phyloP scores from a whole-genome alignment of 352 stramenopile species.

The Phytophthora parvispora region DNA sequence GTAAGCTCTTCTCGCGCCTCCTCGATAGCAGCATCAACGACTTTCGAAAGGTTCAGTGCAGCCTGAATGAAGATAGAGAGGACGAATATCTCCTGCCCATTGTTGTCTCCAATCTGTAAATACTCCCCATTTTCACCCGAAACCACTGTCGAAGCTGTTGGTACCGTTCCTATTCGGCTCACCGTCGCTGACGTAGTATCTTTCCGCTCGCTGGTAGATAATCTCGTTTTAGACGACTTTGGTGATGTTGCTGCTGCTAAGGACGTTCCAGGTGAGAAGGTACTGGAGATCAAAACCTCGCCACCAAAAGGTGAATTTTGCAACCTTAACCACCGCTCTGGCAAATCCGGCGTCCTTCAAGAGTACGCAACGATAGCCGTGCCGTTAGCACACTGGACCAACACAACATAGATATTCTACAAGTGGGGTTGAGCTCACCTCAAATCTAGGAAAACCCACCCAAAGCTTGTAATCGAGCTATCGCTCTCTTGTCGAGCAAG shows the following conservation, averaged over 20 bases:
- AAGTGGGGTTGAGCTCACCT: constrained; percentile 39
- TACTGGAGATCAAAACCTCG: constrained; percentile 71
- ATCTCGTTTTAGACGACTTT: neutral
- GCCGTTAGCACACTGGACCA: constrained; percentile 2
- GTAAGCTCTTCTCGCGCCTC: constrained; percentile 3
- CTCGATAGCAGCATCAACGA: constrained; percentile 36
- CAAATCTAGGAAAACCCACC: constrained; percentile 88
- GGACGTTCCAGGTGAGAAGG: constrained; percentile 32
- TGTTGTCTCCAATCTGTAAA: constrained; percentile 54
- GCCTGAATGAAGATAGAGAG: constrained; percentile 66
- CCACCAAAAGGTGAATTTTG: constrained; percentile 78
- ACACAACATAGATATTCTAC: too few relatives aligned
- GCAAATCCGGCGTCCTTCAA: constrained; percentile 74
- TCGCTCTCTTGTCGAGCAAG: constrained; percentile 35
- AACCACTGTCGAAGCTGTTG: constrained; percentile 14
- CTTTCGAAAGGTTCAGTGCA: constrained; percentile 44
- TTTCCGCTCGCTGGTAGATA: neutral
- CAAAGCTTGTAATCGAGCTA: constrained; percentile 65
- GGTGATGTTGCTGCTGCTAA: neutral
- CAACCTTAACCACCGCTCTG: constrained; percentile 76
- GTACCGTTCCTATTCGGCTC: neutral
- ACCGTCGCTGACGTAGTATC: neutral
- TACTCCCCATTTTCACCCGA: constrained; percentile 52
- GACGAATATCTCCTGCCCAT: constrained; percentile 64
- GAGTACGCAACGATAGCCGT: neutral